A percentile compares a stretch with the other conserved stretches of the same genome.
Conservation (phyloP, 495 filamentous ascomycete genomes). For the Choiromyces venosus region DNA sequence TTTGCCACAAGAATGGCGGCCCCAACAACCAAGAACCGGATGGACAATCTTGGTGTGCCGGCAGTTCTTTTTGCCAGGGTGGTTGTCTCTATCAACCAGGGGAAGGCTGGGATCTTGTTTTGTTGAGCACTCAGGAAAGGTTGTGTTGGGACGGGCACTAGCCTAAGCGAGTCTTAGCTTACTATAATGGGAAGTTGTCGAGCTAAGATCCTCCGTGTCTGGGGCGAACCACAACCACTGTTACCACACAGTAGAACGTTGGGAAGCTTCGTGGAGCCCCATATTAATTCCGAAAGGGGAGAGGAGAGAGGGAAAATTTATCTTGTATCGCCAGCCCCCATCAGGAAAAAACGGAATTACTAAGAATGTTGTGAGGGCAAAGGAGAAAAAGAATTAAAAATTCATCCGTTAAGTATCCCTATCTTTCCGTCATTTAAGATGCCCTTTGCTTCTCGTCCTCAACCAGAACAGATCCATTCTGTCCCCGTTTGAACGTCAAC, state of each 20-base stretch:
- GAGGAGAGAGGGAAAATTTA: not conserved
- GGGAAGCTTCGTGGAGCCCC: not conserved
- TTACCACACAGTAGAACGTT: not conserved
- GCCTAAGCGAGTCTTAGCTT: not conserved
- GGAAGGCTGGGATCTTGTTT: not conserved
- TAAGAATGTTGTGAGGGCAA: not conserved
- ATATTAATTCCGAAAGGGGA: not conserved
- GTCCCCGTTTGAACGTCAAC: not conserved
- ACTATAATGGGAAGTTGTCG: not conserved
- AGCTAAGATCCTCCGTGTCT: not conserved
- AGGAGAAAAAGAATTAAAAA: not conserved
- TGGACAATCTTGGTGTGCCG: not conserved
- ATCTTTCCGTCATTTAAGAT: not conserved
- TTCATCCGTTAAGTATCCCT: not conserved
- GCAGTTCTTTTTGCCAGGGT: not conserved
- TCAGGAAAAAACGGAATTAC: not conserved
- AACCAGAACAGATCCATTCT: not conserved
- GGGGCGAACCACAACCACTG: not conserved
- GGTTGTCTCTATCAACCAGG: not conserved
- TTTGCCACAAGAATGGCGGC: not conserved
- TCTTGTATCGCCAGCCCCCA: not conserved
- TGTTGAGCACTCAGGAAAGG: not conserved
- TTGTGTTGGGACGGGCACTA: not conserved
- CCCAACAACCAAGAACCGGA: not conserved
- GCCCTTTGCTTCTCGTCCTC: not conserved